Conservation (phyloP, 2,329 filamentous ascomycete species). For the Cadophora malorum region DNA sequence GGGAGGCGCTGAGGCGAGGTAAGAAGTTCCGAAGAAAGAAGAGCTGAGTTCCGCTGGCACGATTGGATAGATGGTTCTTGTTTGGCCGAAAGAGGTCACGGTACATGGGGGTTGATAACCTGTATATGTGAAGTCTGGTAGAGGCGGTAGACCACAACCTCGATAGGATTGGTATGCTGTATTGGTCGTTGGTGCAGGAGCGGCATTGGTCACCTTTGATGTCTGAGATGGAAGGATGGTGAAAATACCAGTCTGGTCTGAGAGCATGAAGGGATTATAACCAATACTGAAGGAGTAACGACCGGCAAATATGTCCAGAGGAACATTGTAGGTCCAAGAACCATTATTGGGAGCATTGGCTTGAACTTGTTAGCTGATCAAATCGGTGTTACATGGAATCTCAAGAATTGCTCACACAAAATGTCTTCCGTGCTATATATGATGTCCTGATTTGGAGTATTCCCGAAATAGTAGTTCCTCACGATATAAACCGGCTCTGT, state of each 20-base stretch:
- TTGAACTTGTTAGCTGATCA: slow-evolving; percentile 15
- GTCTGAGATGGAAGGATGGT: slow-evolving; percentile 25
- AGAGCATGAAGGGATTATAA: slow-evolving; percentile 26
- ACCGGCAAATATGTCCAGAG: slow-evolving; percentile 21
- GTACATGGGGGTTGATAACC: slow-evolving; percentile 31
- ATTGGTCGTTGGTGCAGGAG: slow-evolving; percentile 17
- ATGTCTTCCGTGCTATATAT: slow-evolving; percentile 24
- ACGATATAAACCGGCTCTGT: slow-evolving; percentile 28
- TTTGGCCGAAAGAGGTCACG: slow-evolving; percentile 17
- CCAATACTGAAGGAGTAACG: slow-evolving; percentile 32
- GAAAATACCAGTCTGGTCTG: slow-evolving; percentile 27
- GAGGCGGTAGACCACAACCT: slow-evolving; percentile 26
- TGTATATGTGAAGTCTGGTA: slow-evolving; percentile 33
- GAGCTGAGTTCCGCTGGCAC: slow-evolving; percentile 26
- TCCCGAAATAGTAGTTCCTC: slow-evolving; percentile 25
- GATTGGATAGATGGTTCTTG: slow-evolving; percentile 29
- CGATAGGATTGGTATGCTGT: slow-evolving; percentile 21
- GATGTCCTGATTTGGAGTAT: slow-evolving; percentile 25
- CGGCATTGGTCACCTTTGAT: slow-evolving; percentile 11
- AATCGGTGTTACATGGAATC: neutral
- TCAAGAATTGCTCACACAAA: slow-evolving; percentile 25
- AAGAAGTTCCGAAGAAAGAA: slow-evolving; percentile 17
- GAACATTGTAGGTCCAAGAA: slow-evolving; percentile 30
- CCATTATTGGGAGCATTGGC: slow-evolving; percentile 33
- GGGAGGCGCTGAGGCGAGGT: neutral